Percentiles rank a stretch among this genome's conserved stretches.
Evolutionary conservation across 768 basidiomycete genomes (phyloP).

Genomic region (Agaricus sinodeliciosus): DNA sequence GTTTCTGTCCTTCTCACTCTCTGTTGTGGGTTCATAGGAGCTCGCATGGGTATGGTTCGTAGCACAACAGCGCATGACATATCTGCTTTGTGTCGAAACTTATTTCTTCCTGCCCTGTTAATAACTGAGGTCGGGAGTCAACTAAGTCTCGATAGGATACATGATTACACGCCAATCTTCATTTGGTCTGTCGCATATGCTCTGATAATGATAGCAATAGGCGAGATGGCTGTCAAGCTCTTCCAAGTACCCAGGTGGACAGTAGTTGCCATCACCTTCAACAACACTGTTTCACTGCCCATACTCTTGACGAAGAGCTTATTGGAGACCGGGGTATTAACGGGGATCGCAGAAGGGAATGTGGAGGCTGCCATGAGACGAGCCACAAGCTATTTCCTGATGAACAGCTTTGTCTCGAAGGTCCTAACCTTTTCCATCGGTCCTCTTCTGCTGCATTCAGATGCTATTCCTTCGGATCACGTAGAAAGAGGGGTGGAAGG

Average conservation of each 20-base stretch:
- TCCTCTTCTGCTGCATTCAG: background rate
- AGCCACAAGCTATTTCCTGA: slow-evolving; percentile 10
- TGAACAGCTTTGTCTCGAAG: slow-evolving; percentile 12
- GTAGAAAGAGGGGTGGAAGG: background rate
- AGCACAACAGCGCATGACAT: slow-evolving; percentile 5
- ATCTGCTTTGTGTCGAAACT: slow-evolving; percentile 7
- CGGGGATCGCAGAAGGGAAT: slow-evolving; percentile 1
- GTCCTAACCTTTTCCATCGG: slow-evolving; percentile 7
- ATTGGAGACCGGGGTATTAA: slow-evolving; percentile 4
- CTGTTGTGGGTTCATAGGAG: slow-evolving; percentile 8
- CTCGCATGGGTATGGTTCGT: slow-evolving; percentile 10
- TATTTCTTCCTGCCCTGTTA: slow-evolving; percentile 11
- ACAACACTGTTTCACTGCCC: slow-evolving; percentile 10
- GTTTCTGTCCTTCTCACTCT: slow-evolving; percentile 10
- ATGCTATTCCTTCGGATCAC: background rate
- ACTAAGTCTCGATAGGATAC: background rate
- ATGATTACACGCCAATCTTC: slow-evolving; percentile 5
- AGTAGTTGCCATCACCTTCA: slow-evolving; percentile 8
- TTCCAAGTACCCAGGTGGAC: slow-evolving; percentile 9
- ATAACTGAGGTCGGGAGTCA: slow-evolving; percentile 9
- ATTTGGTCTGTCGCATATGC: slow-evolving; percentile 7
- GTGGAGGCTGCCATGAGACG: slow-evolving; percentile 2
- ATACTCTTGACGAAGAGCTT: slow-evolving; percentile 10
- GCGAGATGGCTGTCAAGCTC: slow-evolving; percentile 1
- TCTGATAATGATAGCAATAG: background rate